Percentiles rank a stretch among this genome's conserved stretches.
Evolutionary conservation across 176 grass and related monocot species (phyloP).

Genomic region (Eremochloa ophiuroides): DNA sequence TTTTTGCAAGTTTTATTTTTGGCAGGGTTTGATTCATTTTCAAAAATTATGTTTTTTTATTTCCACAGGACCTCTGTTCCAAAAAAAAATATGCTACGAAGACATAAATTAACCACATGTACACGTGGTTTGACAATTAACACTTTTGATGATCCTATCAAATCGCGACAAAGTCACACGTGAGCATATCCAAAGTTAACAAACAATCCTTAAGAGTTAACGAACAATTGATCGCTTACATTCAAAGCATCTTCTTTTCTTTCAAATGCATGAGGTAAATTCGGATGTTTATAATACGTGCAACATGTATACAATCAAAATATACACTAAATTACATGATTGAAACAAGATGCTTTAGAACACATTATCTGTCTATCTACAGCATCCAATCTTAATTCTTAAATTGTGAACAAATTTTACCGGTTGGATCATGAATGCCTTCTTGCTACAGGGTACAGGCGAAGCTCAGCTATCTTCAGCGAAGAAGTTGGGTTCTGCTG

Average conservation of each 20-base stretch:
- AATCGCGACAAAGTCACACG: too few relatives aligned
- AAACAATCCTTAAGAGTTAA: neutral
- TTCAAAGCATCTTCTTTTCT: neutral
- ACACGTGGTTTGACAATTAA: too few relatives aligned
- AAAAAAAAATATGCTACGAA: too few relatives aligned
- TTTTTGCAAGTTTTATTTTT: too few relatives aligned
- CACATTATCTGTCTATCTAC: slow-evolving; percentile 35
- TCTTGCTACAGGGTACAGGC: neutral
- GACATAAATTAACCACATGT: too few relatives aligned
- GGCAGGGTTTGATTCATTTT: too few relatives aligned
- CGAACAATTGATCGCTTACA: neutral
- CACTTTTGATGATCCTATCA: neutral
- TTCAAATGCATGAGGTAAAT: neutral
- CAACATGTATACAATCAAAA: slow-evolving; percentile 8
- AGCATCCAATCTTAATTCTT: slow-evolving; percentile 25
- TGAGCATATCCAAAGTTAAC: neutral
- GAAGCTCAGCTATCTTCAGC: slow-evolving; percentile 47
- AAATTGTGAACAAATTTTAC: neutral
- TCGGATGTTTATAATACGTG: slow-evolving; percentile 13
- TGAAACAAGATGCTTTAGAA: neutral
- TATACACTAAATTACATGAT: slow-evolving; percentile 16
- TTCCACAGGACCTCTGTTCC: too few relatives aligned
- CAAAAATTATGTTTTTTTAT: too few relatives aligned
- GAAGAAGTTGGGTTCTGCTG: slow-evolving; percentile 82
- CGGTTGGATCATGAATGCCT: too few relatives aligned